Evolutionary conservation across 805 yeast genomes (phyloP).

Genomic region (Cyberlindnera meyerae): DNA sequence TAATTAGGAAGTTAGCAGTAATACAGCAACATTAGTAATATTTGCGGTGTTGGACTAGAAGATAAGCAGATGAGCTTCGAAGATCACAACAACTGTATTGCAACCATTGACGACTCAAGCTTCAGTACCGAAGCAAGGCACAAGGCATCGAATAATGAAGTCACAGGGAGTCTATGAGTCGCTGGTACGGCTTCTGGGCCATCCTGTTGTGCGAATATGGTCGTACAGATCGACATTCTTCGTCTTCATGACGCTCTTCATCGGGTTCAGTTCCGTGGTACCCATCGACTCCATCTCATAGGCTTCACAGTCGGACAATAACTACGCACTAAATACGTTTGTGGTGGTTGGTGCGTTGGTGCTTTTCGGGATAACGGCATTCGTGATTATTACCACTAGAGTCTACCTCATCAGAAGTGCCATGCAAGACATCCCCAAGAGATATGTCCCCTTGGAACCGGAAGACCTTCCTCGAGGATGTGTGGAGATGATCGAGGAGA

Average conservation of each 20-base stretch:
- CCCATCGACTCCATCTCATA: slow-evolving; percentile 76
- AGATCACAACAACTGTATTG: too few species aligned
- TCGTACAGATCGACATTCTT: slow-evolving; percentile 41
- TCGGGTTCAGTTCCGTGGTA: slow-evolving; percentile 63
- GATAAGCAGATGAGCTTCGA: too few species aligned
- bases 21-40: not conserved
- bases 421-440: slow-evolving; percentile 72
- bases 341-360: slow-evolving; percentile 73
- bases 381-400: slow-evolving; percentile 53
- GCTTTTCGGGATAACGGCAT: slow-evolving; percentile 45
- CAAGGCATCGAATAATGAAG: not conserved
- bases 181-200: slow-evolving; percentile 6
- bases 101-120: too few species aligned
- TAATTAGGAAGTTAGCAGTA: not conserved
- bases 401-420: slow-evolving; percentile 52
- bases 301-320: slow-evolving; percentile 48
- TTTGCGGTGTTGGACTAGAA: too few species aligned
- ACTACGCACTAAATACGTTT: slow-evolving; percentile 73
- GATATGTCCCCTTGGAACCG: slow-evolving; percentile 62
- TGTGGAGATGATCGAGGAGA: slow-evolving; percentile 34
- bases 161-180: slow-evolving; percentile 1
- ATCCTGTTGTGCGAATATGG: slow-evolving; percentile 31
- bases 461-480: slow-evolving; percentile 54
- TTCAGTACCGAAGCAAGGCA: not conserved
- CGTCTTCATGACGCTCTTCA: slow-evolving; percentile 35